Evolutionary conservation across 768 basidiomycete species (phyloP).

Genomic region (Cyclocybe aegerita): DNA sequence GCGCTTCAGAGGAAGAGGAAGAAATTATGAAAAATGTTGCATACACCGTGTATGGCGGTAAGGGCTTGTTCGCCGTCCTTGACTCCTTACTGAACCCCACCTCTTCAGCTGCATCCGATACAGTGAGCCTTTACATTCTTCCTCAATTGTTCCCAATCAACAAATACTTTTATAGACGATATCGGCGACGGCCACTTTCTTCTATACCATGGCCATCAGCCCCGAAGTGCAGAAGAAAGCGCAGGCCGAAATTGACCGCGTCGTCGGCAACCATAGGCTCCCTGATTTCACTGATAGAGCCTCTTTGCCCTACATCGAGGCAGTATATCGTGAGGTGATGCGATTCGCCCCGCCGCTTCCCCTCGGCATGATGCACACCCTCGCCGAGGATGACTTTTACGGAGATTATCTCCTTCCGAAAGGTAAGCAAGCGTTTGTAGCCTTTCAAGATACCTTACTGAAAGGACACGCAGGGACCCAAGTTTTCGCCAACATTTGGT

Average conservation of each 20-base stretch:
- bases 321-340: no score
- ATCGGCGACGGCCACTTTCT: neutral
- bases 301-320: no score
- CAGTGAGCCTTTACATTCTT: neutral
- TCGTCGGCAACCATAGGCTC: no score
- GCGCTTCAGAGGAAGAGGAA: constrained; percentile 5
- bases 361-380: no score
- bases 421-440: constrained; percentile 1
- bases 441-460: no score
- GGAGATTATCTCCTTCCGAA: constrained; percentile 23
- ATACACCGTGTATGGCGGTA: constrained; percentile 11
- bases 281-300: no score
- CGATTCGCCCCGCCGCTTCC: no score
- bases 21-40: constrained; percentile 3
- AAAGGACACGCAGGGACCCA: neutral
- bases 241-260: no score
- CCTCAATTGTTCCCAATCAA: neutral
- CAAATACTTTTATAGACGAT: neutral
- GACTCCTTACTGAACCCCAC: neutral
- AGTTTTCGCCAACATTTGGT: neutral
- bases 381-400: no score
- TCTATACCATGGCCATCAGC: constrained; percentile 1
- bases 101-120: constrained; percentile 5
- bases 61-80: neutral
- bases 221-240: no score